Evolutionary conservation across 1,284 basidiomycete species (phyloP), one percentile per base, ranked within the genome.

Genomic region (Sanguinoderma infundibulare): DNA sequence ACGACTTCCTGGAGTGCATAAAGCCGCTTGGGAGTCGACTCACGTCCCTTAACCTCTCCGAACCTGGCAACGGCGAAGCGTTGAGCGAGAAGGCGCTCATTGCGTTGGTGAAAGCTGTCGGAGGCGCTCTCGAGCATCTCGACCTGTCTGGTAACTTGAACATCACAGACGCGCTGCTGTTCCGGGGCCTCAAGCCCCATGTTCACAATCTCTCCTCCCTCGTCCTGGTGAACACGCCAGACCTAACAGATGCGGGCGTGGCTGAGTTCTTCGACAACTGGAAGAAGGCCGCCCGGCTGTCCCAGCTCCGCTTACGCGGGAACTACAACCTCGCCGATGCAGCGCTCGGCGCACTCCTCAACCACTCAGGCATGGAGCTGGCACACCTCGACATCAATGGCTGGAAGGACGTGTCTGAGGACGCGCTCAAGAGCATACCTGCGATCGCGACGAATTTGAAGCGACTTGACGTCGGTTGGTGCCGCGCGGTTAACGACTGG

Each of bases 381-480:
- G 77, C 82, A 53, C 71, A 80, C 28, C 81, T 98, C 28, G 85
- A 86, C 65, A 83, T 99, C 67, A 93, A 96, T 62, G 90, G 86
- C 39, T 93, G 87, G 91, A 89, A 84, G 70, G 79, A 81, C 0
- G 80, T 88, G 1, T 82, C 83, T 0, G 80, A 83, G 35, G 83
- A 85, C 10, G 81, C 83, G 1, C 75, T 98, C 39, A 77, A 74
- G 50, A 67, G 67, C 40, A 81, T 97, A 34, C 83, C 82, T 0
- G 73, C 75, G 38, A 68, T 70, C 0, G 85, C 84, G 20, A 73
- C 70, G 4, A 75, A 81, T 26, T 70, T 98, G 67, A 78, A 75
- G 64, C 81, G 78, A 70, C 70, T 98, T 36, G 94, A 99, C 70
- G 74, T 98, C 6, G 91, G 95, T 1, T 99, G 94, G 84, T 96